These are phyloP conservation scores for Sphagnum fallax DNA, from an alignment of 228 moss, liverwort and hornwort species.

Conservation along the genomic window DNA sequence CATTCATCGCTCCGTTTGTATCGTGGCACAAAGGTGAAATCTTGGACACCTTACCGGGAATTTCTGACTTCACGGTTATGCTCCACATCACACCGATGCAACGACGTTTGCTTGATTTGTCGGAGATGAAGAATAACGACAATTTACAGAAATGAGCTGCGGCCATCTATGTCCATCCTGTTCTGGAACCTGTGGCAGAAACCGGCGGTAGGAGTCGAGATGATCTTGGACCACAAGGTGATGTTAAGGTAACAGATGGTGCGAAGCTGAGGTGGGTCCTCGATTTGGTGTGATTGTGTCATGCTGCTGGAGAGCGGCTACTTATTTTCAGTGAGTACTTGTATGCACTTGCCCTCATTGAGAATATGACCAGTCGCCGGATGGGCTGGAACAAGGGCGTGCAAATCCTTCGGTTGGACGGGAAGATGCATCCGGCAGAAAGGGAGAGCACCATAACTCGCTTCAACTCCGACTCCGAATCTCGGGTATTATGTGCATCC, in stretches of 20 bases:
- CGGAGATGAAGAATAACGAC: conserved; percentile 14
- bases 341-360: conserved; percentile 46
- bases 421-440: conserved; percentile 46
- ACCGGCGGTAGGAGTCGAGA: conserved; percentile 20
- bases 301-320: conserved; percentile 43
- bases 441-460: conserved; percentile 38
- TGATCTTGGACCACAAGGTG: conserved; percentile 28
- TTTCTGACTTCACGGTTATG: conserved; percentile 64
- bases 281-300: conserved; percentile 43
- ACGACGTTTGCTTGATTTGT: conserved; percentile 25
- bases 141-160: conserved; percentile 45
- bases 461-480: conserved; percentile 38
- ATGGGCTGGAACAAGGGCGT: conserved; percentile 42
- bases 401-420: conserved; percentile 67
- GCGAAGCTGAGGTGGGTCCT: conserved; percentile 62
- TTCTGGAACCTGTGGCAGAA: conserved; percentile 28
- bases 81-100: conserved; percentile 45
- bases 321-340: conserved; percentile 76
- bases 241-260: conserved; percentile 39
- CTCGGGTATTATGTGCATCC: conserved; percentile 60
- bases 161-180: conserved; percentile 47
- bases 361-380: conserved; percentile 18
- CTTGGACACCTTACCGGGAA: conserved; percentile 58
- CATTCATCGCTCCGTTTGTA: conserved; percentile 63
- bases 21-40: conserved; percentile 81